Base-by-base conservation (phyloP, 768 basidiomycete genomes). In the Pleurotus tuber-regium region DNA sequence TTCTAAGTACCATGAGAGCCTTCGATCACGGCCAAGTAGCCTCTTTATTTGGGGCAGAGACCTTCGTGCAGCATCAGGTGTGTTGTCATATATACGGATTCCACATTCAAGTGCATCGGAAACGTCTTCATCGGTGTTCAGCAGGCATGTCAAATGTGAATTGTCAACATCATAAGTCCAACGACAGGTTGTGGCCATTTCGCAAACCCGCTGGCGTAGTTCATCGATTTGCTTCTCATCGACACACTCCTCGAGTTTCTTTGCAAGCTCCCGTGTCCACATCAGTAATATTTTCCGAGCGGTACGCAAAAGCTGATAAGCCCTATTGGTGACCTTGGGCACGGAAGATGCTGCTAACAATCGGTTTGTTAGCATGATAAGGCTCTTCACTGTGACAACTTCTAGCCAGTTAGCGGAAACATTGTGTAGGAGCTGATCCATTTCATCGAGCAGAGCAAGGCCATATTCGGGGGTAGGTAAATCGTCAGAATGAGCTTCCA, bases 371-470 rank as follows among this genome's bases (percentile, higher is more conserved):
- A 79, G 55, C 28, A 68, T 51, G 9, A 67, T 62, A 19, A 70
- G 64, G 4, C 63, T 73, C 43, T 63, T 53, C 51, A 74, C 57
- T 0, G 70, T 58, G 25, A 58, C 50, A 0, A 55, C 56, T 55
- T 71, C 64, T 33, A 67, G 57, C 78, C 79, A 81, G 49, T 74
- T 80, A 2, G 51, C 64, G 53, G 65, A 57, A 14, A 79, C 57
- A 28, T 62, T 65, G 28, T 39, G 50, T n/a, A 78, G 43, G 6
- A 76, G 60, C 14, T 57, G 55, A 14, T 67, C 61, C 2, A 76
- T 56, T 50, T 74, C 72, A 8, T 29, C 52, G 1, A 81, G 50
- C 6, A 82, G 56, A 1, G 61, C 61, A 4, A 14, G 0, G n/a
- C 72, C 65, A 46, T 78, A 82, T 5, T 61, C 42, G 2, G 57